Conservation (phyloP, 2,329 filamentous ascomycete genomes). For the Ophiobolus disseminans region DNA sequence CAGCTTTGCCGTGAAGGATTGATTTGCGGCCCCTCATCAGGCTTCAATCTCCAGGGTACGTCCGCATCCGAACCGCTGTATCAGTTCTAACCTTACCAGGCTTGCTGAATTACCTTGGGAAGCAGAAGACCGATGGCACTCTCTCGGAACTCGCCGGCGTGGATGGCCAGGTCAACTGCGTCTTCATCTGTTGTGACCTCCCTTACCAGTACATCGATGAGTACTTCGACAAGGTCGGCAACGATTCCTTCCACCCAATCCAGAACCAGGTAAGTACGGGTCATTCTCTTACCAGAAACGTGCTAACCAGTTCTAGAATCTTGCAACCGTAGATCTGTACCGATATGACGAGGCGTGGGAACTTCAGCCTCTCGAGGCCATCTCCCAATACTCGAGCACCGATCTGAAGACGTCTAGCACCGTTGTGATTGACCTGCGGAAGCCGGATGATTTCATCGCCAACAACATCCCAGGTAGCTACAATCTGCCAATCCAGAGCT, state of each 20-base stretch:
- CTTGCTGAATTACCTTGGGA: constrained; percentile 21
- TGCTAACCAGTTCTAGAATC: constrained; percentile 15
- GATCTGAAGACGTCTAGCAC: neutral
- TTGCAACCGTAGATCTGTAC: constrained; percentile 25
- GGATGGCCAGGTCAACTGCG: constrained; percentile 22
- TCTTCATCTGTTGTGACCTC: constrained; percentile 67
- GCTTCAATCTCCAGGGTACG: constrained; percentile 62
- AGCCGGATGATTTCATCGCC: constrained; percentile 22
- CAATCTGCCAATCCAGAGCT: constrained; percentile 27
- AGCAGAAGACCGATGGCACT: constrained; percentile 18
- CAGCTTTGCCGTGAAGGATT: constrained; percentile 64
- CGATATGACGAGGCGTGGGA: constrained; percentile 34
- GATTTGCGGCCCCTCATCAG: constrained; percentile 67
- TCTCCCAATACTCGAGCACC: constrained; percentile 15
- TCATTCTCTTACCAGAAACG: neutral
- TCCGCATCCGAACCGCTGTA: constrained; percentile 10
- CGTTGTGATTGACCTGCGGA: constrained; percentile 23
- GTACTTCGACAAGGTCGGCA: constrained; percentile 64
- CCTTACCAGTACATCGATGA: constrained; percentile 69
- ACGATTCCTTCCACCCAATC: constrained; percentile 32
- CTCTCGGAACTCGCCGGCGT: constrained; percentile 13
- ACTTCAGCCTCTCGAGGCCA: constrained; percentile 15
- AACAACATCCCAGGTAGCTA: constrained; percentile 27
- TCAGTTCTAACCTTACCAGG: constrained; percentile 13
- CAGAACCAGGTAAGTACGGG: constrained; percentile 16